phyloP scores from a whole-genome alignment of 106 monocot genomes.

The Platanthera zijinensis region DNA sequence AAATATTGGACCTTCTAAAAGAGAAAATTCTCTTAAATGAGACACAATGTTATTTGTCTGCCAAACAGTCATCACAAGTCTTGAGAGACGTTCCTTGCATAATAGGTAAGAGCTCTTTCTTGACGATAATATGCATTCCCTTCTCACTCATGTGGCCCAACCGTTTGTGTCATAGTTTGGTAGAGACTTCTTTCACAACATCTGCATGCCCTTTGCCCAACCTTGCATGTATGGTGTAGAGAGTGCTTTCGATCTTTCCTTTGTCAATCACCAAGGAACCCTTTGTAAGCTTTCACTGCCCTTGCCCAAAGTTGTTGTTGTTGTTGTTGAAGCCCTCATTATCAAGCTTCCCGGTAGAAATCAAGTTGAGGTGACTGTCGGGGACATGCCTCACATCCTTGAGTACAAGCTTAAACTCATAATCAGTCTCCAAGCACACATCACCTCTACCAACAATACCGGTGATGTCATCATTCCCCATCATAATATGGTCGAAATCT shows the following conservation, averaged over 20 bases:
- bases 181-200: neutral
- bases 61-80: neutral
- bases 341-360: no score
- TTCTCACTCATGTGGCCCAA: neutral
- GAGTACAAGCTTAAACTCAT: no score
- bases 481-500: no score
- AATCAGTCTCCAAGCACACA: no score
- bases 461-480: no score
- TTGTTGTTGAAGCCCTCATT: no score
- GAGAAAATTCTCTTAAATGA: no score
- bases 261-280: neutral
- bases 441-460: no score
- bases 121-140: neutral
- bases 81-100: neutral
- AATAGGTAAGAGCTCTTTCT: neutral
- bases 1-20: neutral
- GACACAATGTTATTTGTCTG: neutral
- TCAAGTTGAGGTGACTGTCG: no score
- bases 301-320: no score
- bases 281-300: neutral
- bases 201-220: no score
- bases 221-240: neutral
- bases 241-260: neutral
- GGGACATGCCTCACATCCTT: no score
- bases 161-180: neutral